Conservation (phyloP, 805 yeast species). For the Yarrowia hollandica region DNA sequence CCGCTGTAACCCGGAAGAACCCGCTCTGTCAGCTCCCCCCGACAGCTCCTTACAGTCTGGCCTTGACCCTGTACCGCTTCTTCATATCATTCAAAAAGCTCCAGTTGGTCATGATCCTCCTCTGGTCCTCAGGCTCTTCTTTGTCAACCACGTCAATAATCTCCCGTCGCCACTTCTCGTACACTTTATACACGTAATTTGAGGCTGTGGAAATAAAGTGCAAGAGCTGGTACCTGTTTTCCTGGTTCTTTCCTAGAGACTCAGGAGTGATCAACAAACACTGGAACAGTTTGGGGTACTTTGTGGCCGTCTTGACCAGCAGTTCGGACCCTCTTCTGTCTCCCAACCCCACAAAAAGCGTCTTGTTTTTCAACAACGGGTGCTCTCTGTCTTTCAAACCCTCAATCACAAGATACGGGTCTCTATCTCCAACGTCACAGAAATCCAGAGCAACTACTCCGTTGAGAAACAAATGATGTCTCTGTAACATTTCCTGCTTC, state of each 20-base stretch:
- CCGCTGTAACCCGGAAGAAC: no score
- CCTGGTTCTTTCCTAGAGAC: background rate
- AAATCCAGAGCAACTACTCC: slow-evolving; percentile 13
- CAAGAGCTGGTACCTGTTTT: slow-evolving; percentile 3
- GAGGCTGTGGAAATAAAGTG: background rate
- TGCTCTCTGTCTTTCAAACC: background rate
- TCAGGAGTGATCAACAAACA: slow-evolving; percentile 1
- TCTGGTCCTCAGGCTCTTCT: background rate
- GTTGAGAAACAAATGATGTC: background rate
- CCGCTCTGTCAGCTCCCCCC: no score
- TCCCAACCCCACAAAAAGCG: slow-evolving; percentile 1
- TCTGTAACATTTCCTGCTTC: background rate
- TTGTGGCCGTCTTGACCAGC: background rate
- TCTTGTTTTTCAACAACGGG: background rate
- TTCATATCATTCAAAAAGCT: slow-evolving; percentile 11
- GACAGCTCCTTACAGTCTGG: background rate
- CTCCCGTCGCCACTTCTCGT: slow-evolving; percentile 14
- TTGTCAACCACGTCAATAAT: background rate
- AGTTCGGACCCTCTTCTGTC: background rate
- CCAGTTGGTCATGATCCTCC: background rate
- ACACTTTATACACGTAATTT: background rate
- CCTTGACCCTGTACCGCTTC: background rate
- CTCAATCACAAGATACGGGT: background rate
- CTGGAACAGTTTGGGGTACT: slow-evolving; percentile 12
- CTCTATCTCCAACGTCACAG: background rate